Evolutionary conservation across 179 eudicot species (phyloP).

Genomic region (Amaranthus tricolor): DNA sequence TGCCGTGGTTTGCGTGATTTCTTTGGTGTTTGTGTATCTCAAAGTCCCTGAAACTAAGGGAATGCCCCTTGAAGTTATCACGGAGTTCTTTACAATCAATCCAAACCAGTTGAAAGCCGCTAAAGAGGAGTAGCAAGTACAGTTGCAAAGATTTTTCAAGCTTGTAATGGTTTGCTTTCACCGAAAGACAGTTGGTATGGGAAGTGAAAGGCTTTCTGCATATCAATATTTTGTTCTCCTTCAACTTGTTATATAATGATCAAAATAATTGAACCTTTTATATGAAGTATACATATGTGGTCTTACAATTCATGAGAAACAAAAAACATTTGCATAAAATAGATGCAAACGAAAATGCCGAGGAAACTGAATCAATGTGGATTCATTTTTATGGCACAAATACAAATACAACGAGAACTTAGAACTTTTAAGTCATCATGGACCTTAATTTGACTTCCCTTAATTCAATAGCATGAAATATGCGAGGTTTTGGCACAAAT

Average conservation of each 20-base stretch:
- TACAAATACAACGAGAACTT: too few species aligned
- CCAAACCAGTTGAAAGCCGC: slow-evolving; percentile 38
- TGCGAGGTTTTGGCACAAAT: too few species aligned
- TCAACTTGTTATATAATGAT: not conserved
- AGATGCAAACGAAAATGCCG: too few species aligned
- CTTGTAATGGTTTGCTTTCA: slow-evolving; percentile 14
- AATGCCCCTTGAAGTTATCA: slow-evolving; percentile 85
- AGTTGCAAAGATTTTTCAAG: not conserved
- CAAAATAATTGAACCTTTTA: not conserved
- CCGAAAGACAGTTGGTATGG: slow-evolving; percentile 4
- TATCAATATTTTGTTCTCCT: slow-evolving; percentile 1
- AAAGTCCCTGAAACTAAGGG: slow-evolving; percentile 94
- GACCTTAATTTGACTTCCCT: too few species aligned
- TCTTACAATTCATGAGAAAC: not conserved
- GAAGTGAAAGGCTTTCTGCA: slow-evolving; percentile 9
- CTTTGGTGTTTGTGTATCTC: slow-evolving; percentile 67
- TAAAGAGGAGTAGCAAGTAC: slow-evolving; percentile 28
- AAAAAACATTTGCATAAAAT: too few species aligned
- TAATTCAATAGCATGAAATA: too few species aligned
- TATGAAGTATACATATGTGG: too few species aligned
- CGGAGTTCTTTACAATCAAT: slow-evolving; percentile 74
- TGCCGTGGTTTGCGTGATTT: slow-evolving; percentile 58
- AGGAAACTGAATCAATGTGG: too few species aligned
- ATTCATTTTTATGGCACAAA: too few species aligned
- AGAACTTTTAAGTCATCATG: too few species aligned